Conservation (phyloP, 352 stramenopile genomes). For the Globisporangium spiculum region DNA sequence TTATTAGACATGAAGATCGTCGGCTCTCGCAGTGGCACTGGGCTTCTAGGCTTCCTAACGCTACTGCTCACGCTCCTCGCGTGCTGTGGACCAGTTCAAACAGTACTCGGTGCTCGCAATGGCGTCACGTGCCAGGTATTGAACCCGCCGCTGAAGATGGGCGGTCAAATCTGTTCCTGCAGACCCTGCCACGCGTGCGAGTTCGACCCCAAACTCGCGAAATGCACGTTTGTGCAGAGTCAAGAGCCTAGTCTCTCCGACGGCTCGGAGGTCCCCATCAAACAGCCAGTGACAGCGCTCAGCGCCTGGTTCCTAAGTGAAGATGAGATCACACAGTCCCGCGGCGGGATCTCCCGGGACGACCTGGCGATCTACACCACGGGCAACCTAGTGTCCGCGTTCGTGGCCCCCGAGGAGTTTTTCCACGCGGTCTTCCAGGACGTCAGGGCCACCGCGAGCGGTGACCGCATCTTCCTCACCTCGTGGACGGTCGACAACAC, state of each 20-base stretch:
- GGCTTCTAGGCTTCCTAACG: neutral
- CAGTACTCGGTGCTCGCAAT: neutral
- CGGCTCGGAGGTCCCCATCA: slow-evolving; percentile 15
- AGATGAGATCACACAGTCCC: slow-evolving; percentile 26
- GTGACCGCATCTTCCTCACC: slow-evolving; percentile 20
- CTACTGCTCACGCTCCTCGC: neutral
- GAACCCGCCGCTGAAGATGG: slow-evolving; percentile 16
- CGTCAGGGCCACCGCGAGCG: slow-evolving; percentile 20
- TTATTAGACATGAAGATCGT: neutral
- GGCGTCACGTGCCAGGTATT: slow-evolving; percentile 10
- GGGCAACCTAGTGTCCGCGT: slow-evolving; percentile 21
- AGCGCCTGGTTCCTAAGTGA: slow-evolving; percentile 27
- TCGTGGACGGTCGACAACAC: slow-evolving; percentile 16
- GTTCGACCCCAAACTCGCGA: slow-evolving; percentile 14
- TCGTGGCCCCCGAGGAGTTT: slow-evolving; percentile 22
- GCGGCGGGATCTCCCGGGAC: slow-evolving; percentile 20
- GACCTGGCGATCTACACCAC: slow-evolving; percentile 16
- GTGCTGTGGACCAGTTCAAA: neutral
- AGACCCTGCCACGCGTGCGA: slow-evolving; percentile 34
- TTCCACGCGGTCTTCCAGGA: slow-evolving; percentile 28
- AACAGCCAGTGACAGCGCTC: slow-evolving; percentile 21
- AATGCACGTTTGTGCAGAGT: slow-evolving; percentile 20
- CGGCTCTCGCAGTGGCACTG: neutral
- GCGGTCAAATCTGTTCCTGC: slow-evolving; percentile 30
- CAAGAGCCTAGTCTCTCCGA: slow-evolving; percentile 20